Base-by-base conservation (phyloP, 1,139 yeast genomes). In the Yamadazyma trypodendri region DNA sequence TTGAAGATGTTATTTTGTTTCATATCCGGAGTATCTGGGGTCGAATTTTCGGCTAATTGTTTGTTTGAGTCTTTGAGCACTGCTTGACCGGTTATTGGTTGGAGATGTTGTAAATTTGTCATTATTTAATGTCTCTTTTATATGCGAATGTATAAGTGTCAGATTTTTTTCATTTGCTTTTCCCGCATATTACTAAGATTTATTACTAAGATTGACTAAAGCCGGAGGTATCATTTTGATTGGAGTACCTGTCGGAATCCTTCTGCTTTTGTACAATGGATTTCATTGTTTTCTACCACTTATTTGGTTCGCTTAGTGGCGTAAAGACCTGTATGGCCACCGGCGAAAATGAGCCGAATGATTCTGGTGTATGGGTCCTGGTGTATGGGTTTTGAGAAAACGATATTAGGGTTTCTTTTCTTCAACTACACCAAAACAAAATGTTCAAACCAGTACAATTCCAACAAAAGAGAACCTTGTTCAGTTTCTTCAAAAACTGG, bases 401-500 rank as follows among this genome's bases (percentile, higher is more conserved):
- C 11, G 6, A 10, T 6, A 11, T 24, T 24, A 6, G 15, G 9
- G 11, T 24, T 12, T 11, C 6, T 3, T 24, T 24, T 24, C 14
- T 12, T 4, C 22, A 20, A 23, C 24, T 4, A 23, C 24, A 23
- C 24, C 28, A n/a, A n/a, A n/a, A n/a, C 14, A 24, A n/a, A 14
- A 32, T 32, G 35, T 32, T 25, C 21, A 32, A 20, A 28, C 33
- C 25, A 12, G 12, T 28, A 7, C 36, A 34, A 34, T 28, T 21
- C 10, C 31, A 28, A 15, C 38, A 24, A 17, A 40, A 36, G 21
- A 31, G 48, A 14, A 34, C 40, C 20, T 40, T 43, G 14, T 36
- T 34, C 31, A 35, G 34, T 2, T 37, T 41, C 15, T 45, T 46
- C 36, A 38, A 36, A 13, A 32, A 29, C 18, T 45, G 48, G 49